A percentile compares a stretch with the other conserved stretches of the same genome.
Evolutionary conservation across 2,329 filamentous ascomycete genomes (phyloP).

Genomic region (Biscogniauxia sp.): DNA sequence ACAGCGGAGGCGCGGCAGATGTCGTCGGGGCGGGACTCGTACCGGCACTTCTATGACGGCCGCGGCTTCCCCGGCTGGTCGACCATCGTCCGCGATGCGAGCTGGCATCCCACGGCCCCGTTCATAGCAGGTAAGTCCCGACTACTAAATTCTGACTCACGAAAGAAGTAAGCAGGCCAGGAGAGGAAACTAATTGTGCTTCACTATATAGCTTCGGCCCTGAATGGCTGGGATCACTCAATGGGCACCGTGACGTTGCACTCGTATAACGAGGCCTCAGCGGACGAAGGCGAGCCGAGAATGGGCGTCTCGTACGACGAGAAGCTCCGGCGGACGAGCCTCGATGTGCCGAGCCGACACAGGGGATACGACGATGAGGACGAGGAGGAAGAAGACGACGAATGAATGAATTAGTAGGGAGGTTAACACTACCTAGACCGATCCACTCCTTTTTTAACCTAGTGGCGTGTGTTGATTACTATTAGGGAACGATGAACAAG

Average conservation of each 20-base stretch:
- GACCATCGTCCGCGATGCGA: constrained; percentile 82
- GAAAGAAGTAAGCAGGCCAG: background rate
- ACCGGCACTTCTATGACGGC: constrained; percentile 53
- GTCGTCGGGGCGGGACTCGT: constrained; percentile 44
- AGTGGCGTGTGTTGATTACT: too few species aligned
- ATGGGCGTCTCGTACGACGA: constrained; percentile 62
- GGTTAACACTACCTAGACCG: background rate
- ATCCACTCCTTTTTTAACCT: too few species aligned
- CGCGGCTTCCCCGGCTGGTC: constrained; percentile 62
- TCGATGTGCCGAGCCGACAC: constrained; percentile 1
- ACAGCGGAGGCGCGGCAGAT: constrained; percentile 57
- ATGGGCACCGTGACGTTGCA: constrained; percentile 76
- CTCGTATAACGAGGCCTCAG: constrained; percentile 67
- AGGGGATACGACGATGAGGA: constrained; percentile 8
- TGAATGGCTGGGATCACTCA: constrained; percentile 74
- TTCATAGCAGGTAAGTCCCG: constrained; percentile 62
- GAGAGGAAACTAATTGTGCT: constrained; percentile 7
- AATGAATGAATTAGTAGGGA: background rate
- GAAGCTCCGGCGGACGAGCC: constrained; percentile 44
- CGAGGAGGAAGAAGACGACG: constrained; percentile 4
- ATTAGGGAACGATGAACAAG: too few species aligned
- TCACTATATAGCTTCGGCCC: constrained; percentile 63
- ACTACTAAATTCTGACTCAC: background rate
- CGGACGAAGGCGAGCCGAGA: constrained; percentile 61
- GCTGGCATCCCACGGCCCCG: constrained; percentile 85